phyloP scores from a whole-genome alignment of 2,329 filamentous ascomycete species.

The Fusarium chlamydosporum region DNA sequence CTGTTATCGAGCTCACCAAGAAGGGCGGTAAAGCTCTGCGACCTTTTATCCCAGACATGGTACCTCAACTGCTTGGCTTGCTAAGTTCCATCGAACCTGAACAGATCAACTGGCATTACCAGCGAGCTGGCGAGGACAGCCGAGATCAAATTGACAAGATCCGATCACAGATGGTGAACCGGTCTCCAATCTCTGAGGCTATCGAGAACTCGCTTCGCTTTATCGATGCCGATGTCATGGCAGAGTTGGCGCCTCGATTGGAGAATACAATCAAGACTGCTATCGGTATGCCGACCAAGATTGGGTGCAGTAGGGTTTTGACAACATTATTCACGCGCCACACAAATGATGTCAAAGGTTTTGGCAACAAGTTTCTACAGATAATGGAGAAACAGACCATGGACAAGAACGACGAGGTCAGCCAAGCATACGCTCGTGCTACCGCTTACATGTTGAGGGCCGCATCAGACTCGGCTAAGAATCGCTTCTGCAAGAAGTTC shows the following conservation, averaged over 20 bases:
- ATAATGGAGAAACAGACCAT: constrained; percentile 84
- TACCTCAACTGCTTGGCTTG: constrained; percentile 84
- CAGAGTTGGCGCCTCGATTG: constrained; percentile 77
- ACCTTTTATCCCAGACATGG: constrained; percentile 84
- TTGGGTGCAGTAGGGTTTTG: constrained; percentile 88
- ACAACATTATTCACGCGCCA: constrained; percentile 88
- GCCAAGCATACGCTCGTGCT: constrained; percentile 86
- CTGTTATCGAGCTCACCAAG: constrained; percentile 90
- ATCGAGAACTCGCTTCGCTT: constrained; percentile 91
- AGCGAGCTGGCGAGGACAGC: constrained; percentile 88
- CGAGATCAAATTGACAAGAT: constrained; percentile 92
- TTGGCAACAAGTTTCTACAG: constrained; percentile 82
- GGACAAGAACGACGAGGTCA: constrained; percentile 94
- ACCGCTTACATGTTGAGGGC: constrained; percentile 85
- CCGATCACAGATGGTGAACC: constrained; percentile 83
- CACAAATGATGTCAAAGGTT: constrained; percentile 78
- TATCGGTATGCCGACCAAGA: constrained; percentile 92
- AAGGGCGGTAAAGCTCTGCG: constrained; percentile 84
- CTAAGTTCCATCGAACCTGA: constrained; percentile 92
- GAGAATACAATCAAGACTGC: constrained; percentile 86
- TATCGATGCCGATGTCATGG: constrained; percentile 84
- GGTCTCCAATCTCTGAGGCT: constrained; percentile 91
- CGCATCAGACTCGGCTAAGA: constrained; percentile 64
- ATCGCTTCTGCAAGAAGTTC: constrained; percentile 66
- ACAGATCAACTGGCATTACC: constrained; percentile 90